phyloP scores from a whole-genome alignment of 768 basidiomycete genomes.

The Naganishia vaughanmartiniae region DNA sequence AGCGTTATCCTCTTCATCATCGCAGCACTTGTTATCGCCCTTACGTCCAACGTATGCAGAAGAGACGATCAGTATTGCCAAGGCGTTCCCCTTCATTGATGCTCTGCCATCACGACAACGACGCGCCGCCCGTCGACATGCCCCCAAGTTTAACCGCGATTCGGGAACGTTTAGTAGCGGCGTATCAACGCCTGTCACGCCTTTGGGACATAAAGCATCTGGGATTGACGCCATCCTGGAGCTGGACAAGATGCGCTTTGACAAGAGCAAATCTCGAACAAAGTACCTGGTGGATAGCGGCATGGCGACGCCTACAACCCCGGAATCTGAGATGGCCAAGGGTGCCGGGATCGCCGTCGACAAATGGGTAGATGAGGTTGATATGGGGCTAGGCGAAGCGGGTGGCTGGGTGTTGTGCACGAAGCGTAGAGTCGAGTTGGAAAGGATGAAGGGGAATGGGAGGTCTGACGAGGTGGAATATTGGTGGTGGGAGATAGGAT shows the following conservation, averaged over 20 bases:
- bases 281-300: constrained; percentile 36
- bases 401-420: constrained; percentile 30
- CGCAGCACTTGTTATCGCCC: constrained; percentile 50
- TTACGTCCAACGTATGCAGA: constrained; percentile 49
- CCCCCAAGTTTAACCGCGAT: constrained; percentile 10
- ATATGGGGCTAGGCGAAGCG: constrained; percentile 35
- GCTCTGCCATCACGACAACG: constrained; percentile 16
- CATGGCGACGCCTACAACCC: constrained; percentile 31
- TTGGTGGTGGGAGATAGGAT: constrained; percentile 52
- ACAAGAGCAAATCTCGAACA: constrained; percentile 33
- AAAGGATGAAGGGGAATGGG: constrained; percentile 46
- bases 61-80: constrained; percentile 48
- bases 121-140: neutral
- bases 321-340: constrained; percentile 19
- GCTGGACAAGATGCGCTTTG: constrained; percentile 15
- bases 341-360: constrained; percentile 17
- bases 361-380: constrained; percentile 30
- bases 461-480: constrained; percentile 47
- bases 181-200: constrained; percentile 16
- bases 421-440: constrained; percentile 39
- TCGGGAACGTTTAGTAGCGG: constrained; percentile 7
- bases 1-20: neutral
- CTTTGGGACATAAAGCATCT: constrained; percentile 10
- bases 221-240: constrained; percentile 16
- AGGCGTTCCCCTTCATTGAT: constrained; percentile 40